These are phyloP conservation scores for Laetiporus sulphureus DNA, from an alignment of 1,284 basidiomycete species.

Conservation along the genomic window DNA sequence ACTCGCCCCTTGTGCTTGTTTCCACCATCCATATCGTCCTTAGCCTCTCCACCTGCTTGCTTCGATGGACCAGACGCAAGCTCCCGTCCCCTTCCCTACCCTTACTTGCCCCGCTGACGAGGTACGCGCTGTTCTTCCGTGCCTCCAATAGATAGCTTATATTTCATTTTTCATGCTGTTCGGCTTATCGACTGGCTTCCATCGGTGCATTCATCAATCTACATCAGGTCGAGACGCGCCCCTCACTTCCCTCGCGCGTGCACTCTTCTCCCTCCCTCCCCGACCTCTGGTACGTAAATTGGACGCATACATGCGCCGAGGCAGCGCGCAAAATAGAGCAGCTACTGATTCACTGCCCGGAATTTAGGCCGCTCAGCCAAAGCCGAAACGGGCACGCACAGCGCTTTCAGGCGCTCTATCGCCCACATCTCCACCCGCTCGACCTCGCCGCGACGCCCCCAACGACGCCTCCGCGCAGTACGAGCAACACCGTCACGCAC, in stretches of 20 bases:
- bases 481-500: too few relatives aligned
- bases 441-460: conserved; percentile 21
- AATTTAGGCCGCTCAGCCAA: neutral
- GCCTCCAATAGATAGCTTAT: conserved; percentile 3
- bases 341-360: too few relatives aligned
- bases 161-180: neutral
- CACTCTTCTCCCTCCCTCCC: conserved; percentile 24
- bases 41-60: too few relatives aligned
- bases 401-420: conserved; percentile 17
- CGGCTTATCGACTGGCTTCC: neutral
- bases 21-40: too few relatives aligned
- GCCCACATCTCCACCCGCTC: conserved; percentile 24
- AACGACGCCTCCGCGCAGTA: conserved; percentile 14
- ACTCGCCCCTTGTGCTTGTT: too few relatives aligned
- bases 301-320: conserved; percentile 2
- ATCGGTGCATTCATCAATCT: conserved; percentile 4
- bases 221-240: conserved; percentile 13
- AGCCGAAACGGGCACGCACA: conserved; percentile 3
- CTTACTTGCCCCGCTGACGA: conserved; percentile 19
- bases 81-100: conserved; percentile 23
- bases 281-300: conserved; percentile 17
- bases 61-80: too few relatives aligned
- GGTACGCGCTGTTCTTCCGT: conserved; percentile 15
- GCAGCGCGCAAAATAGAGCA: too few relatives aligned
- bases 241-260: conserved; percentile 14